These are phyloP conservation scores for Coprinopsis strossmayeri DNA, from an alignment of 768 basidiomycete genomes.

Conservation along the genomic window DNA sequence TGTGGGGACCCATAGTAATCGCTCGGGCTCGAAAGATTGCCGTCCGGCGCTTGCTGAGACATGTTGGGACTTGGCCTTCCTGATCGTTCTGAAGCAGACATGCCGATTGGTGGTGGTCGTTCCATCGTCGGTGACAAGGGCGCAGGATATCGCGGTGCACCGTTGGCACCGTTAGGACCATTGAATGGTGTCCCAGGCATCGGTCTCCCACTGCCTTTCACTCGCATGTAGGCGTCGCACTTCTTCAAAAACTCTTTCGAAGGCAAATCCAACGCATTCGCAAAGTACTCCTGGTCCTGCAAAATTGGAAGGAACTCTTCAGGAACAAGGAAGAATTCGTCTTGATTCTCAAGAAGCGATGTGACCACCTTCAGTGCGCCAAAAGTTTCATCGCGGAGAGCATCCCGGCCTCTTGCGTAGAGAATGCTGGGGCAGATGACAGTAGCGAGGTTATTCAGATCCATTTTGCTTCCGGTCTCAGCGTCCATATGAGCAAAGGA, in stretches of 20 bases:
- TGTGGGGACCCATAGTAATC: slow-evolving; percentile 1
- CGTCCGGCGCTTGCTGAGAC: slow-evolving; percentile 6
- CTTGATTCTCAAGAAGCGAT: slow-evolving; percentile 84
- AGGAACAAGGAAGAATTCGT: slow-evolving; percentile 94
- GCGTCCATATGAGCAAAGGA: slow-evolving; percentile 98
- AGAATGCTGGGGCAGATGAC: slow-evolving; percentile 99
- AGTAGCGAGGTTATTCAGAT: slow-evolving; percentile 89
- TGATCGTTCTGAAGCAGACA: slow-evolving; percentile 7
- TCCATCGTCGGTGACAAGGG: slow-evolving; percentile 10
- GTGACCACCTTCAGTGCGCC: slow-evolving; percentile 82
- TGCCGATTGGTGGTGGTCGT: slow-evolving; percentile 8
- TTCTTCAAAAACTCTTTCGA: slow-evolving; percentile 95
- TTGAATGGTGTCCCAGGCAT: slow-evolving; percentile 7
- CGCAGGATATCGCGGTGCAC: slow-evolving; percentile 1
- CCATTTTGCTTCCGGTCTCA: slow-evolving; percentile 98
- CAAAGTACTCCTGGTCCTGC: slow-evolving; percentile 89
- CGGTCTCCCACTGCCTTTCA: slow-evolving; percentile 36
- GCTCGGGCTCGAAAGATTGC: background rate
- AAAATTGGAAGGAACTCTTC: slow-evolving; percentile 83
- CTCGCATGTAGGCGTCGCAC: slow-evolving; percentile 82
- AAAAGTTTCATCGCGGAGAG: slow-evolving; percentile 91
- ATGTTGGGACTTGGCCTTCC: slow-evolving; percentile 9
- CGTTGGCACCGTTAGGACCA: background rate
- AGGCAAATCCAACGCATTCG: slow-evolving; percentile 80
- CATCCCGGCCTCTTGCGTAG: slow-evolving; percentile 80